Percentiles rank a stretch among this genome's conserved stretches.
Conservation (phyloP, 805 yeast species). For the Phaffomyces opuntiae region DNA sequence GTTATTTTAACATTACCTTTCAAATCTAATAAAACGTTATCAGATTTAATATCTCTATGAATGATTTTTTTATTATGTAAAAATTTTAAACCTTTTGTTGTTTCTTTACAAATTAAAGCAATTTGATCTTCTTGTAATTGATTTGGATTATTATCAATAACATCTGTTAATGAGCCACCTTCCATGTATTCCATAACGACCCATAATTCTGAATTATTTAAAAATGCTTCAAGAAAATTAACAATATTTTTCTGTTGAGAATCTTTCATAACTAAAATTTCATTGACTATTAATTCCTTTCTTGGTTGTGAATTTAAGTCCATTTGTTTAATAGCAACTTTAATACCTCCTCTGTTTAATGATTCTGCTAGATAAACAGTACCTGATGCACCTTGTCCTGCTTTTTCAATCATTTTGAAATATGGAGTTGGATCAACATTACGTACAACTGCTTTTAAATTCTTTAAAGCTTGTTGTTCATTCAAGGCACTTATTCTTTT, state of each 20-base stretch:
- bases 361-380: conserved; percentile 84
- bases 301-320: conserved; percentile 86
- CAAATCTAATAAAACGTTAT: conserved; percentile 79
- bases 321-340: conserved; percentile 96
- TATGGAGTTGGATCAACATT: conserved; percentile 80
- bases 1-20: conserved; percentile 87
- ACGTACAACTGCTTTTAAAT: conserved; percentile 74
- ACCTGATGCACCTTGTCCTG: conserved; percentile 98
- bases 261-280: conserved; percentile 94
- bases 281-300: conserved; percentile 92
- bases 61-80: conserved; percentile 88
- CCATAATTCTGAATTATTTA: conserved; percentile 80
- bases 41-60: conserved; percentile 96
- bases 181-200: conserved; percentile 99
- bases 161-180: conserved; percentile 95
- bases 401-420: conserved; percentile 71
- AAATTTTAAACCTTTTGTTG: conserved; percentile 85
- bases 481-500: conserved; percentile 57
- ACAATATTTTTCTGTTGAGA: conserved; percentile 93
- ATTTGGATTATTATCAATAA: conserved; percentile 80
- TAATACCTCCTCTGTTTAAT: conserved; percentile 44
- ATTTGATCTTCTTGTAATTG: conserved; percentile 78
- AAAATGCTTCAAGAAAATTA: conserved; percentile 85
- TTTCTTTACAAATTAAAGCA: conserved; percentile 84
- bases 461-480: conserved; percentile 83